A percentile compares a stretch with the other conserved stretches of the same genome.
phyloP scores from a whole-genome alignment of 768 basidiomycete species.

The Tricholoma matsutake region DNA sequence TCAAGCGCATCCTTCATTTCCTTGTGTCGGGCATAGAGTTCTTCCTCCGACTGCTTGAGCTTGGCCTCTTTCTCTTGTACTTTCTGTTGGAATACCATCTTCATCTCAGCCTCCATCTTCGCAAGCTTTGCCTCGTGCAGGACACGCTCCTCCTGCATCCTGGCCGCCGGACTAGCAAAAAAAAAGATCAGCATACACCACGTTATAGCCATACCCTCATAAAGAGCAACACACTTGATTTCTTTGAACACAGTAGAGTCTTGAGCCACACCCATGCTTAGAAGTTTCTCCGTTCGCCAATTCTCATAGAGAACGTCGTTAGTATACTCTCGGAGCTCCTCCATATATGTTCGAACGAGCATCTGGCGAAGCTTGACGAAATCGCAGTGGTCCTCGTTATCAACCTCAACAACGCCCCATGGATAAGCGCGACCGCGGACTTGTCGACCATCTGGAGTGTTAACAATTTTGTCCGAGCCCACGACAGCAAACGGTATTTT shows the following conservation, averaged over 20 bases:
- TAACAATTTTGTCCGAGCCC: constrained; percentile 83
- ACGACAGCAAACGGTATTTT: constrained; percentile 99
- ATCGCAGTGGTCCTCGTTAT: constrained; percentile 99
- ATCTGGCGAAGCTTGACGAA: constrained; percentile 99
- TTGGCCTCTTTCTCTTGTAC: constrained; percentile 99
- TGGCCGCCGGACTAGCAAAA: constrained; percentile 78
- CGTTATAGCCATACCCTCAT: background rate
- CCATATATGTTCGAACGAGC: constrained; percentile 99
- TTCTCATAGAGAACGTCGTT: constrained; percentile 96
- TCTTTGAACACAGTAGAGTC: constrained; percentile 99
- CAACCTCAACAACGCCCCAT: constrained; percentile 99
- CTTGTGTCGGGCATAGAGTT: constrained; percentile 96
- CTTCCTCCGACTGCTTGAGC: constrained; percentile 98
- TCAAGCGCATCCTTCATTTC: constrained; percentile 99
- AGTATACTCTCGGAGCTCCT: constrained; percentile 96
- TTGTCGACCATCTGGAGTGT: constrained; percentile 82
- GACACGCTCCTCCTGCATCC: constrained; percentile 93
- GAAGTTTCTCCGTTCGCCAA: constrained; percentile 94
- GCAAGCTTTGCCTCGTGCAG: constrained; percentile 96
- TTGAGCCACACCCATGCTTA: constrained; percentile 97
- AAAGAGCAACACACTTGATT: constrained; percentile 74
- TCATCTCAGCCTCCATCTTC: constrained; percentile 99
- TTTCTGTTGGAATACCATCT: constrained; percentile 99
- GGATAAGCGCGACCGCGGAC: constrained; percentile 96
- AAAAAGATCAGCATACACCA: constrained; percentile 13